Conservation (phyloP, 1,284 basidiomycete genomes). For the Clitocybe nebularis region DNA sequence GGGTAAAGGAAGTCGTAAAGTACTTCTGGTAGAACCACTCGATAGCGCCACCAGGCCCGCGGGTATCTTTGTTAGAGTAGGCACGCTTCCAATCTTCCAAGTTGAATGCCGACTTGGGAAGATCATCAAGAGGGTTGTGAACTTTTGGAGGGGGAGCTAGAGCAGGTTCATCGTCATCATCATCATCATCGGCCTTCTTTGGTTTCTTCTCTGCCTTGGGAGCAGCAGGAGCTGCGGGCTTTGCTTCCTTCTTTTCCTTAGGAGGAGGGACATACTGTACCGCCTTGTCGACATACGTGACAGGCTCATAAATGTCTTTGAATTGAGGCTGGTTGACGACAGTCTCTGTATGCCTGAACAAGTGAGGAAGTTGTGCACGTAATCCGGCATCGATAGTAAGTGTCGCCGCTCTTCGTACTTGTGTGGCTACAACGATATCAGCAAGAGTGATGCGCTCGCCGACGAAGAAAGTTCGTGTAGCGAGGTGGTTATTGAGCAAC, state of each 20-base stretch:
- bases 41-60: slow-evolving; percentile 66
- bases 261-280: slow-evolving; percentile 65
- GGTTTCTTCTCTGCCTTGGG: slow-evolving; percentile 61
- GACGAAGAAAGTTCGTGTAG: slow-evolving; percentile 85
- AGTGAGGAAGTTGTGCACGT: slow-evolving; percentile 72
- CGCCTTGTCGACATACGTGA: slow-evolving; percentile 69
- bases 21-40: slow-evolving; percentile 93
- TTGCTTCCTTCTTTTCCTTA: slow-evolving; percentile 65
- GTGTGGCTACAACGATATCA: slow-evolving; percentile 71
- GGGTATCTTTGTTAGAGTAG: slow-evolving; percentile 97
- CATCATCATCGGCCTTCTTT: slow-evolving; percentile 52
- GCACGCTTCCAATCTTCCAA: slow-evolving; percentile 98
- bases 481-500: slow-evolving; percentile 74
- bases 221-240: slow-evolving; percentile 43
- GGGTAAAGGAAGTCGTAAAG: slow-evolving; percentile 13
- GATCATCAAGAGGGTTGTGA: slow-evolving; percentile 92
- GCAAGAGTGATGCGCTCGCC: slow-evolving; percentile 93
- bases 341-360: slow-evolving; percentile 82
- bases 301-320: slow-evolving; percentile 61
- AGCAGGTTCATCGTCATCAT: slow-evolving; percentile 50
- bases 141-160: slow-evolving; percentile 52
- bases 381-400: slow-evolving; percentile 60
- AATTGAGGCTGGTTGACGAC: slow-evolving; percentile 80
- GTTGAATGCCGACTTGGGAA: slow-evolving; percentile 91
- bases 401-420: slow-evolving; percentile 47